These are phyloP conservation scores for Tylopilus orsonianus DNA, from an alignment of 1,284 basidiomycete species.

Conservation along the genomic window DNA sequence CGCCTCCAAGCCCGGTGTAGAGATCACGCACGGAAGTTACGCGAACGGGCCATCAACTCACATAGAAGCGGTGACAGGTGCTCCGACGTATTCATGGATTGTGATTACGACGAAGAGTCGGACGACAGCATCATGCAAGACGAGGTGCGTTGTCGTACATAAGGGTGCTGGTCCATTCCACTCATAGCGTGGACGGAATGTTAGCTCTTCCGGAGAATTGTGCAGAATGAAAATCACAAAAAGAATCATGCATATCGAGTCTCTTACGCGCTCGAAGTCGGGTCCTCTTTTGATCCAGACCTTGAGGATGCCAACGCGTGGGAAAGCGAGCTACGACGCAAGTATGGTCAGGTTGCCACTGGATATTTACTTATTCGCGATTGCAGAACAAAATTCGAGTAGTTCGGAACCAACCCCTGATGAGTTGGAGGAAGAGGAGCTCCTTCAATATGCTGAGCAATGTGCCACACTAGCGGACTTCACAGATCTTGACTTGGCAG, in stretches of 20 bases:
- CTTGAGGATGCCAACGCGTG: slow-evolving; percentile 59
- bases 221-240: slow-evolving; percentile 51
- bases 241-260: slow-evolving; percentile 51
- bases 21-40: slow-evolving; percentile 54
- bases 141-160: slow-evolving; percentile 43
- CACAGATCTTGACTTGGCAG: slow-evolving; percentile 41
- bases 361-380: not conserved
- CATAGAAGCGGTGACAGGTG: slow-evolving; percentile 46
- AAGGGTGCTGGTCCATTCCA: slow-evolving; percentile 4
- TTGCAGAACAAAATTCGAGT: slow-evolving; percentile 10
- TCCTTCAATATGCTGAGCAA: slow-evolving; percentile 54
- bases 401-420: slow-evolving; percentile 37
- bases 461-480: slow-evolving; percentile 56
- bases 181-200: slow-evolving; percentile 1
- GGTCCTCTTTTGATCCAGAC: slow-evolving; percentile 71
- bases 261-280: slow-evolving; percentile 66
- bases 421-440: slow-evolving; percentile 55
- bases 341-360: not conserved
- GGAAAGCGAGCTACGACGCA: slow-evolving; percentile 54
- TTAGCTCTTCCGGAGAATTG: slow-evolving; percentile 65
- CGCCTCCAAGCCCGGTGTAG: slow-evolving; percentile 61
- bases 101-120: slow-evolving; percentile 51
- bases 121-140: slow-evolving; percentile 56
- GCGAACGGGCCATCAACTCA: slow-evolving; percentile 46
- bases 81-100: slow-evolving; percentile 51